These are phyloP conservation scores for Lipomyces chichibuensis DNA, from an alignment of 805 yeast species.

Conservation along the genomic window DNA sequence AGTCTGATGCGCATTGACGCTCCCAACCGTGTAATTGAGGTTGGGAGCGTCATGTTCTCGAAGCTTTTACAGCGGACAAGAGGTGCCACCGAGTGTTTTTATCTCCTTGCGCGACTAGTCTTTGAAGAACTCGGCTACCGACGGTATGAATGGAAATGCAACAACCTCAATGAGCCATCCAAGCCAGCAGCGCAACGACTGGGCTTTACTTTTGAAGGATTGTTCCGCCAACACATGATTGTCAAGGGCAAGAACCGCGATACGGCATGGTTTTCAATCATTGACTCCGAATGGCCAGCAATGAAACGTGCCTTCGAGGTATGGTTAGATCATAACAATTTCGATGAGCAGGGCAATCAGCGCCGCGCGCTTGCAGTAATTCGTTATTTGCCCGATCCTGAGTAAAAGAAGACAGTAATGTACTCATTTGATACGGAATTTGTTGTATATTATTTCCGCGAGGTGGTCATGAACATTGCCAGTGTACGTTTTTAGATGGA, in stretches of 20 bases:
- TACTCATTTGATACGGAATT: no score
- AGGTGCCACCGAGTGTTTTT: background rate
- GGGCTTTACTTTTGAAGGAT: background rate
- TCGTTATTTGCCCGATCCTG: background rate
- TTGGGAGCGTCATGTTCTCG: background rate
- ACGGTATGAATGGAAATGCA: background rate
- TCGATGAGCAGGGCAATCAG: background rate
- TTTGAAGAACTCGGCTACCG: background rate
- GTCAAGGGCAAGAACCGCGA: background rate
- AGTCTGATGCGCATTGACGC: background rate
- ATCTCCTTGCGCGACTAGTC: background rate
- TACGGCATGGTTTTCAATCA: background rate
- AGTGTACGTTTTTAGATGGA: no score
- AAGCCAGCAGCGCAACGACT: background rate
- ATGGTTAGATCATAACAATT: background rate
- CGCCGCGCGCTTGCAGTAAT: background rate
- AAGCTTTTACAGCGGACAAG: background rate
- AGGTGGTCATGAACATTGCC: no score
- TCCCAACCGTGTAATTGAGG: background rate
- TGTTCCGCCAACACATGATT: background rate
- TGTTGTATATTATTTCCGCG: no score
- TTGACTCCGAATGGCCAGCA: background rate
- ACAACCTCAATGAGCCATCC: background rate
- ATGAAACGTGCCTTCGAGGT: background rate
- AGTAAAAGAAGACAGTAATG: no score